A percentile compares a stretch with the other conserved stretches of the same genome.
phyloP scores from a whole-genome alignment of 1,284 basidiomycete genomes.

The Naganishia sp. region DNA sequence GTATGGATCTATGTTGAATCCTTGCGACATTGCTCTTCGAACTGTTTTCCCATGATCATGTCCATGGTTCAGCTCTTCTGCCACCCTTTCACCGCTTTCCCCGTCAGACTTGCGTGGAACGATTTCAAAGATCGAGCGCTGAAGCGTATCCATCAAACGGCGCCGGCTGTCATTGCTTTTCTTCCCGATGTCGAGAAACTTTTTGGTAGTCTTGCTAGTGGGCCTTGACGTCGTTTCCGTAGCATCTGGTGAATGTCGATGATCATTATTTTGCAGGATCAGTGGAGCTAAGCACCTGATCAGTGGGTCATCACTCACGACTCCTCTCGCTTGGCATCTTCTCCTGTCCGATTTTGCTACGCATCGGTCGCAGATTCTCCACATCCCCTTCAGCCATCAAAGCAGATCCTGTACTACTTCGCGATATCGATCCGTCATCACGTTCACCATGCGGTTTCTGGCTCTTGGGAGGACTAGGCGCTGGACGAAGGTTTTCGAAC shows the following conservation, averaged over 20 bases:
- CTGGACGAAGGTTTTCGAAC: constrained; percentile 7
- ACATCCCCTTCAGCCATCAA: background rate
- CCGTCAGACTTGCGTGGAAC: background rate
- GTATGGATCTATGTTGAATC: background rate
- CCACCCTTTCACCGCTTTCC: background rate
- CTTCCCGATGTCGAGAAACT: constrained; percentile 11
- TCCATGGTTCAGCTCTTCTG: background rate
- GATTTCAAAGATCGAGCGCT: background rate
- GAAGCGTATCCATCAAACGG: background rate
- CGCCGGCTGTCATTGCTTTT: background rate
- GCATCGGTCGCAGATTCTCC: background rate
- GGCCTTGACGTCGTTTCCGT: background rate
- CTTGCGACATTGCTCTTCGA: background rate
- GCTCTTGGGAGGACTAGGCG: constrained; percentile 1
- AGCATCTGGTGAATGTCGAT: background rate
- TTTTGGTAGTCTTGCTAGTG: background rate
- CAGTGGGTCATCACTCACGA: background rate
- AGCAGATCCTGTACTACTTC: background rate
- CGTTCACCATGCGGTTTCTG: background rate
- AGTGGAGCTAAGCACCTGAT: background rate
- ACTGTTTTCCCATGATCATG: background rate
- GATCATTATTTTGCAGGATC: background rate
- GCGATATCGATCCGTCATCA: no score
- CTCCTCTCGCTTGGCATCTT: background rate
- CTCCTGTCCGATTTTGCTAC: background rate